Base-by-base conservation (phyloP, 2,329 filamentous ascomycete genomes). In the Aspergillus quadricinctus region DNA sequence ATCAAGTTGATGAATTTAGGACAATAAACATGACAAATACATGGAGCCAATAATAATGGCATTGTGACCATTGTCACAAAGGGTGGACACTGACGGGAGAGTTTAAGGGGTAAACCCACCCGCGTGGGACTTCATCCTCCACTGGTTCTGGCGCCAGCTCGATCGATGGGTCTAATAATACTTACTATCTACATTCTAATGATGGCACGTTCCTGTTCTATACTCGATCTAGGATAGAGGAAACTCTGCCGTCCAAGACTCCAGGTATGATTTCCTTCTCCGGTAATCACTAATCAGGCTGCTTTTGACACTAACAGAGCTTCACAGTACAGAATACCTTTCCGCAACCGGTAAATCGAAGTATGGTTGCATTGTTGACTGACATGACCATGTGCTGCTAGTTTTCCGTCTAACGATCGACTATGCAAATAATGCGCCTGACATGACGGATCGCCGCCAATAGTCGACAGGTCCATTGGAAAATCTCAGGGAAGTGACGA, bases 141-240 rank as follows among this genome's bases (percentile, higher is more conserved):
- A 57, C 57, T 35, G 46, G 52, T 58, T 60, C 57, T 54, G 54
- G 29, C 52, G 53, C 35, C 48, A 50, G 55, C 52, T 55, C 56
- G 56, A 62, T 59, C 56, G 56, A 58, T 55, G 50, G 37, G 35
- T 49, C 45, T 54, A 51, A 57, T 57, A 55, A 37, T 37, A 37
- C 6, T n/a, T n/a, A n/a, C n/a, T n/a, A n/a, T n/a, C n/a, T n/a
- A n/a, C n/a, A n/a, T n/a, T n/a, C n/a, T n/a, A 46, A 46, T 49
- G 49, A 49, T 54, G 52, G 28, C 55, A 25, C 25, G 17, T 29
- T 11, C 21, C 49, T 40, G 45, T 9, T 31, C 52, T 35, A 54
- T 53, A 4, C 54, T 57, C 14, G 3, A 59, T 54, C 10, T 14
- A 45, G 52, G 21, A 54, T 45, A 21, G 35, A 46, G 21, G 31